These are phyloP conservation scores for Salix brachista DNA, from an alignment of 345 rosid species.

Conservation along the genomic window DNA sequence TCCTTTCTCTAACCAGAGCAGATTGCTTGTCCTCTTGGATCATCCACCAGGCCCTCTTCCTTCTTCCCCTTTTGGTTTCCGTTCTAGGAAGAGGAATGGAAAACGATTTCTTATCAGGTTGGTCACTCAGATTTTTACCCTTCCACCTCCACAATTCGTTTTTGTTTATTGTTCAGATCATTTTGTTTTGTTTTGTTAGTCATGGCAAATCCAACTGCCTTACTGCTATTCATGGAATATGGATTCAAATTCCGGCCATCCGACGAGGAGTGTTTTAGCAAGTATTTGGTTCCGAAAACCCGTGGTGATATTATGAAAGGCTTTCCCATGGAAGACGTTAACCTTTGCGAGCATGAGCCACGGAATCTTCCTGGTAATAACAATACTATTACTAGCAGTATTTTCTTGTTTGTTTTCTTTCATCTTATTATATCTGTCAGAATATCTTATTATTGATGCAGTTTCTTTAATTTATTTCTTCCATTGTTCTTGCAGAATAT, in stretches of 20 bases:
- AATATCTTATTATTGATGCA: background rate
- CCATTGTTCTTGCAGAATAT: too few relatives aligned
- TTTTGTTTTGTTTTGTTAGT: background rate
- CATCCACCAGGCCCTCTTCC: too few relatives aligned
- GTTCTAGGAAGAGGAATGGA: background rate
- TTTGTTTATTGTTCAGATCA: background rate
- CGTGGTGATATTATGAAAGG: background rate
- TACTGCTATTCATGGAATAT: background rate
- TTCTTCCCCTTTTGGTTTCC: background rate
- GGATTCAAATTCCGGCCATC: constrained; percentile 39
- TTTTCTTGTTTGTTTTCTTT: background rate
- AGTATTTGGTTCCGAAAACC: constrained; percentile 31
- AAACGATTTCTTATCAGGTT: background rate
- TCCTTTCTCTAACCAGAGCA: background rate
- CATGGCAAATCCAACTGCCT: background rate
- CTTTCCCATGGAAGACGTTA: constrained; percentile 30
- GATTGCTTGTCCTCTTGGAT: background rate
- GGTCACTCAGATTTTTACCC: background rate
- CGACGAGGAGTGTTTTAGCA: constrained; percentile 30
- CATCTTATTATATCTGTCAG: background rate
- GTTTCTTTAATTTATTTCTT: background rate
- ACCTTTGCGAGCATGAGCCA: constrained; percentile 39
- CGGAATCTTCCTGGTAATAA: constrained; percentile 38
- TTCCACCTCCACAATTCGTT: background rate
- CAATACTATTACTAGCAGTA: background rate